Base-by-base conservation (phyloP, 1,284 basidiomycete genomes). In the Coniferiporia sulphurascens region DNA sequence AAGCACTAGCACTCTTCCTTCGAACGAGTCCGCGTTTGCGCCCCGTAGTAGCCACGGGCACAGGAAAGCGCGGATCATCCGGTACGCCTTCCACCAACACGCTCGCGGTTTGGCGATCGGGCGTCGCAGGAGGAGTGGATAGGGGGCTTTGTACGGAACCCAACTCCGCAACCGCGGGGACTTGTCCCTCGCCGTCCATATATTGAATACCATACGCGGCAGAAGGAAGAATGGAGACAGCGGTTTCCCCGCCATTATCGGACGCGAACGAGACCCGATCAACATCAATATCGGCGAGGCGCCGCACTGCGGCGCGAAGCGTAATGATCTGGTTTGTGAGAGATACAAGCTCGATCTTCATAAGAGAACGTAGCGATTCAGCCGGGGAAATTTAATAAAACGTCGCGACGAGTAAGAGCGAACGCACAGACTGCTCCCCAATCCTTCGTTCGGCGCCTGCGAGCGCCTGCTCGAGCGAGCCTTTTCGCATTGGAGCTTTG, bases 401-500 rank as follows among this genome's bases (percentile, higher is more conserved):
- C 38, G n/a, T 10, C 13, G 44, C 12, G 17, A 46, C 3, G 13
- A 17, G 2, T 13, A 21, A 46, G 9, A 46, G 3, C 15, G 19
- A n/a, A 46, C 55, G 9, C 32, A 56, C 55, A 38, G 27, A 44
- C 35, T 56, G 55, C 32, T 56, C 44, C 8, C 21, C 55, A 21
- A 56, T 56, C 17, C 17, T 56, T n/a, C 21, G 32, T 12, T 22
- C 36, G 1, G 55, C 55, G 1, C 27, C 13, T 15, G n/a, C 55
- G 5, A 56, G n/a, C 27, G 48, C 34, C 34, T 36, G 7, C 46
- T 56, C 46, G 15, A 56, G 15, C 46, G 44, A 10, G 35, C 35
- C n/a, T 56, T 56, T 22, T 56, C 55, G n/a, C 55, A 34, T n/a
- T 56, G 34, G 13, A 56, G 46, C 32, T n/a, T 32, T 15, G 34